Evolutionary conservation across 768 basidiomycete genomes (phyloP).

Genomic region (Erythrobasidium yunnanense): DNA sequence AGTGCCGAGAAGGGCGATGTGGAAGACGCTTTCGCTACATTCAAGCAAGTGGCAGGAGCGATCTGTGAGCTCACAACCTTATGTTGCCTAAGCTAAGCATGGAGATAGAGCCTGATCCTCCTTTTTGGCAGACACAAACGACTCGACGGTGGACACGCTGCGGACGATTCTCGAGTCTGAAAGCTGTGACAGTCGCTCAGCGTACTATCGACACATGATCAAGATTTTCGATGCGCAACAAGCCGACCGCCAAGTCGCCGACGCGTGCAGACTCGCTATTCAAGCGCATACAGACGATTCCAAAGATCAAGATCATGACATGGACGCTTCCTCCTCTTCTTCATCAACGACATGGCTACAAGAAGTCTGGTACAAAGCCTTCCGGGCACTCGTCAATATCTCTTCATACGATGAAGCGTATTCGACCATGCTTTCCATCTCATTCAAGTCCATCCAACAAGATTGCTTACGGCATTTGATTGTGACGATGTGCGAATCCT

Average conservation of each 20-base stretch:
- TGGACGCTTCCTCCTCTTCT: too few species aligned
- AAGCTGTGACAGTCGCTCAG: background rate
- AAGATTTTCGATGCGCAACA: background rate
- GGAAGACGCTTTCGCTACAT: background rate
- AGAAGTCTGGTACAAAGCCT: conserved; percentile 68
- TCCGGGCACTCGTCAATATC: conserved; percentile 62
- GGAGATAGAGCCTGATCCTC: too few species aligned
- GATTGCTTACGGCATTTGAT: conserved; percentile 73
- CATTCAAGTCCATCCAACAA: conserved; percentile 67
- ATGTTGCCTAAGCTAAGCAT: too few species aligned
- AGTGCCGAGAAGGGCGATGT: background rate
- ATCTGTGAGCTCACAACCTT: conserved; percentile 19
- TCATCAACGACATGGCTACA: too few species aligned
- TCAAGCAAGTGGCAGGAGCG: conserved; percentile 8
- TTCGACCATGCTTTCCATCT: conserved; percentile 58
- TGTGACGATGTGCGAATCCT: conserved; percentile 83
- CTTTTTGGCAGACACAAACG: conserved; percentile 14
- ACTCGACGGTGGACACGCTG: background rate
- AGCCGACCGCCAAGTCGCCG: background rate
- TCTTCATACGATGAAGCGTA: conserved; percentile 80
- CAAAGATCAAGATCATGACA: too few species aligned
- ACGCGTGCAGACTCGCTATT: background rate
- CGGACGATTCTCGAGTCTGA: background rate
- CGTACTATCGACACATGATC: conserved; percentile 6
- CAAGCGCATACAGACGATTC: background rate